Evolutionary conservation across 2,329 filamentous ascomycete genomes (phyloP), one percentile per base, ranked within the genome.

Genomic region (Lizonia empirigonia): DNA sequence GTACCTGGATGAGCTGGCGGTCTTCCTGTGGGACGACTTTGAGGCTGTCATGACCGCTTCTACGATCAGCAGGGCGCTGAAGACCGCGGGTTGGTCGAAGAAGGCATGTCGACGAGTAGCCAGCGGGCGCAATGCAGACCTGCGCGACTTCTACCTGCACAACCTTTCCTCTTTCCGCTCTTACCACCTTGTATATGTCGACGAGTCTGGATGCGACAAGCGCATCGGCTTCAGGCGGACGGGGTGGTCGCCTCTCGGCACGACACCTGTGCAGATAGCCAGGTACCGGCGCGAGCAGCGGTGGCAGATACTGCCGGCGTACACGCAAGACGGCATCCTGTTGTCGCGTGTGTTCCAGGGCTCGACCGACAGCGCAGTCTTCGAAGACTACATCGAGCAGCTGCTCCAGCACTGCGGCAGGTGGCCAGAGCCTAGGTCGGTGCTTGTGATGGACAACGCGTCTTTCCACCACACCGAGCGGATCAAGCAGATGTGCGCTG

Each of bases 171-270:
- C 24, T 12, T 26, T 26, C 24, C 24, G 7, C 24, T 26, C 24
- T 12, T 26, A 8, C 24, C 24, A 26, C 24, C 24, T 26, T 26
- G 24, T 26, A 12, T 26, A 9, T 26, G 24, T 26, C 2, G 67
- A 76, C 50, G 64, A 77, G 56, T 75, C 74, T 50, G 66, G 71
- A 3, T 74, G 62, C 57, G 67, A 76, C 49, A 74, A 69, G 53
- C 59, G 60, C 15, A 59, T 65, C 51, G 65, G 71, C 9, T 69
- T 65, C 46, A 58, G 72, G 44, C 58, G 66, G 13, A 73, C 56
- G 7, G 68, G 67, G 4, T 77, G 67, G 73, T 68, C 71, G 46
- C 72, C 66, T 9, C 19, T 26, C 9, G 36, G 45, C 16, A 26
- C 37, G 30, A 32, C 41, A 19, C 45, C 53, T 52, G 53, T 63